phyloP scores from a whole-genome alignment of 805 yeast genomes.

The Cyberlindnera sargentensis region DNA sequence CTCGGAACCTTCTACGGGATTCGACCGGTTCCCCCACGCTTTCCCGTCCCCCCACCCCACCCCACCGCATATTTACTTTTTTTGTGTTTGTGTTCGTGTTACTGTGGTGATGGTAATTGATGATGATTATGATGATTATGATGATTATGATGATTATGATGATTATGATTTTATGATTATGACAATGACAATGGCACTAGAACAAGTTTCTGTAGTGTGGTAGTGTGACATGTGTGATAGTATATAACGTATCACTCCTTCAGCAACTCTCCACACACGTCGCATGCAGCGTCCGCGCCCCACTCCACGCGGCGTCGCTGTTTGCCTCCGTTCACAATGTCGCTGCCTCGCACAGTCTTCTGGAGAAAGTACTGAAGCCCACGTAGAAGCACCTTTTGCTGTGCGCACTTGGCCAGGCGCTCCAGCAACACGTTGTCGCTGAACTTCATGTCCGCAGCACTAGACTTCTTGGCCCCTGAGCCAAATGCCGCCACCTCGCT shows the following conservation, averaged over 20 bases:
- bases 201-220: no score
- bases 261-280: constrained; percentile 42
- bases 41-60: no score
- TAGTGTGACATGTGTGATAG: no score
- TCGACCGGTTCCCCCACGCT: no score
- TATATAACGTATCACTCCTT: constrained; percentile 5
- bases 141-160: no score
- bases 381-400: constrained; percentile 48
- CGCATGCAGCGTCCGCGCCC: constrained; percentile 54
- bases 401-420: constrained; percentile 46
- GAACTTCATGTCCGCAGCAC: constrained; percentile 28
- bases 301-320: constrained; percentile 55
- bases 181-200: no score
- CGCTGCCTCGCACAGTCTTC: constrained; percentile 38
- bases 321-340: constrained; percentile 43
- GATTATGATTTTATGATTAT: no score
- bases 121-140: no score
- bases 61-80: no score
- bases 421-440: constrained; percentile 45
- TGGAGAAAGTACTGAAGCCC: constrained; percentile 62
- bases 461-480: constrained; percentile 26
- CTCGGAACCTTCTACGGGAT: no score
- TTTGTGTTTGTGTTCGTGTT: no score
- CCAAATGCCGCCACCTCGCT: constrained; percentile 36
- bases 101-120: no score